Evolutionary conservation across 352 stramenopile genomes (phyloP), one percentile per base, ranked within the genome.

Genomic region (Bremia lactucae): DNA sequence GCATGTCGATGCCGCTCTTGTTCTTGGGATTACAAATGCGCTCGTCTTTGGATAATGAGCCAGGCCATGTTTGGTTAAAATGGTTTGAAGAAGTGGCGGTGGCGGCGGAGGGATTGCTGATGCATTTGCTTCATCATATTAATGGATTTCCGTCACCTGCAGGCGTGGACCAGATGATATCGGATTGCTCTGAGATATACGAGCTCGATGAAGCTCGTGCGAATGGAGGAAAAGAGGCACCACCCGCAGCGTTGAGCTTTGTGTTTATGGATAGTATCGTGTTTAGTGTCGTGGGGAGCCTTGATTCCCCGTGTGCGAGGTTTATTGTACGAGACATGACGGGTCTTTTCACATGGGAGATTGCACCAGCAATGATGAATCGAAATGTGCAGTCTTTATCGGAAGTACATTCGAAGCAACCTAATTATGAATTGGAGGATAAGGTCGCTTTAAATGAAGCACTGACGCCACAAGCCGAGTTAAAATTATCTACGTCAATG

Each of bases 241-340:
- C 42, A 5, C 57, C 63, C 18, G 55, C 59, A 0, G 65, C 68
- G 2, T 52, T 90, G n/a, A 88, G 75, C 40, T 93, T 93, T 57
- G 76, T 93, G 21, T 90, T 87, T 36, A 89, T 93, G 77, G 74
- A 90, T 41, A 85, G 77, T 18, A 85, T 93, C 41, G 68, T 93
- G 8, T 77, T 93, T 24, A 90, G 67, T 7, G 75, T 93, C 19
- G 68, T 93, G 4, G 80, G 80, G 9, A 89, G 77, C 31, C 42
- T 89, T 7, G 79, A 89, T 42, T 86, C 80, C 0, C 65, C 72
- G 1, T 88, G 72, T 28, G 75, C 68, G 1, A 68, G 77, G 7
- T 87, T 89, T 22, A 76, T 93, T 31, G 80, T 72, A 19, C 55
- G 80, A 24, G 80, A 93, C 40, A 90, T 93, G 77, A 90, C 80